Evolutionary conservation across 2,329 filamentous ascomycete species (phyloP).

Genomic region (Gyromitra esculenta): DNA sequence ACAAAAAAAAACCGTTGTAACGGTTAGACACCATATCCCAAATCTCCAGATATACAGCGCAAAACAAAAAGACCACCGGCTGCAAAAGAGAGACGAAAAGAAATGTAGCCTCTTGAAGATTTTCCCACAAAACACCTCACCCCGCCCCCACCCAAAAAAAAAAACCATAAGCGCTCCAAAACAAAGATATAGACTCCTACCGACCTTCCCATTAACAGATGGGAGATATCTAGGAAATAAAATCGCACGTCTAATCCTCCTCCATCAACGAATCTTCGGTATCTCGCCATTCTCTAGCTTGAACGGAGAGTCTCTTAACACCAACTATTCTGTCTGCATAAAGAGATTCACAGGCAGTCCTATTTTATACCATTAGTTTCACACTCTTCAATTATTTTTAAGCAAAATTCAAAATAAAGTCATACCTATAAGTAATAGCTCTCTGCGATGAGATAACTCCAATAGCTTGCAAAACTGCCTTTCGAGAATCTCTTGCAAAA

Average conservation of each 20-base stretch:
- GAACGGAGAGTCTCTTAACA: slow-evolving; percentile 81
- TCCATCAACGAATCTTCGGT: slow-evolving; percentile 57
- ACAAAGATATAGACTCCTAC: slow-evolving; percentile 45
- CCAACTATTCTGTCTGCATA: slow-evolving; percentile 87
- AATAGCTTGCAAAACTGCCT: slow-evolving; percentile 94
- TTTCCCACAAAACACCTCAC: slow-evolving; percentile 52
- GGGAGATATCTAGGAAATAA: slow-evolving; percentile 48
- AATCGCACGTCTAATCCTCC: slow-evolving; percentile 55
- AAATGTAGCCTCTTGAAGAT: slow-evolving; percentile 53
- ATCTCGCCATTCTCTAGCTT: slow-evolving; percentile 91
- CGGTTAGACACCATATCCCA: slow-evolving; percentile 47
- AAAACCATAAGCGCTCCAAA: slow-evolving; percentile 45
- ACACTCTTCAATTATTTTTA: background rate
- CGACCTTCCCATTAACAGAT: slow-evolving; percentile 26
- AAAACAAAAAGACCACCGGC: slow-evolving; percentile 43
- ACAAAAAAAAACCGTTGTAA: slow-evolving; percentile 47
- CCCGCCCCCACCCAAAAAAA: slow-evolving; percentile 47
- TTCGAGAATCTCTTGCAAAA: slow-evolving; percentile 91
- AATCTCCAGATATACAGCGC: slow-evolving; percentile 40
- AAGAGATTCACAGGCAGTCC: slow-evolving; percentile 82
- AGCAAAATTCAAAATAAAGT: slow-evolving; percentile 22
- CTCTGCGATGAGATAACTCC: slow-evolving; percentile 95
- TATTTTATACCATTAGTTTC: slow-evolving; percentile 47
- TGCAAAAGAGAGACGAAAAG: slow-evolving; percentile 36
- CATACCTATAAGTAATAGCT: slow-evolving; percentile 78